Evolutionary conservation across 768 basidiomycete species (phyloP).

Genomic region (Collybiopsis confluens): DNA sequence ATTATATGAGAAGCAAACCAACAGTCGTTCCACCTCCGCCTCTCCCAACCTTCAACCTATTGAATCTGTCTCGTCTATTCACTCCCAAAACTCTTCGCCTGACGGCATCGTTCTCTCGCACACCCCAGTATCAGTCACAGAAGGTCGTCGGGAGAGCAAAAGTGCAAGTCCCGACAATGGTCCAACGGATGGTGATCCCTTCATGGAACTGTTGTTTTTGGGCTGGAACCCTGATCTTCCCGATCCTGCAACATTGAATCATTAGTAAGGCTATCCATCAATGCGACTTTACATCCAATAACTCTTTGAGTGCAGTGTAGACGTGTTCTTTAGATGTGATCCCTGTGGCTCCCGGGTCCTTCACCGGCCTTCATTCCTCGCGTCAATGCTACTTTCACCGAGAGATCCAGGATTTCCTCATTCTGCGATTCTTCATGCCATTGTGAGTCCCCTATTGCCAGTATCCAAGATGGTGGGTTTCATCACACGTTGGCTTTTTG

Average conservation of each 20-base stretch:
- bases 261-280: constrained; percentile 52
- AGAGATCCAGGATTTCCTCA: constrained; percentile 83
- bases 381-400: constrained; percentile 77
- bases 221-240: constrained; percentile 88
- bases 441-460: constrained; percentile 46
- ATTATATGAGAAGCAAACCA: constrained; percentile 48
- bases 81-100: constrained; percentile 1
- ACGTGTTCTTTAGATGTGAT: constrained; percentile 85
- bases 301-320: constrained; percentile 49
- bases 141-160: constrained; percentile 37
- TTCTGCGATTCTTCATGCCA: constrained; percentile 86
- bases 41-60: constrained; percentile 25
- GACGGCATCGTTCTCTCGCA: constrained; percentile 42
- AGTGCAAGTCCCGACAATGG: constrained; percentile 50
- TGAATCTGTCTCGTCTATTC: neutral
- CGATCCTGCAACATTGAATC: constrained; percentile 65
- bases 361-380: constrained; percentile 75
- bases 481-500: constrained; percentile 3
- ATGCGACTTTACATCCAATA: constrained; percentile 1
- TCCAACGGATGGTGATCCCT: constrained; percentile 41
- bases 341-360: constrained; percentile 83
- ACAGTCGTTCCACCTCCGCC: constrained; percentile 29
- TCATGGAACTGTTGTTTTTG: constrained; percentile 64
- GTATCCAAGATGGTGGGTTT: neutral
- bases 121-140: constrained; percentile 37